phyloP scores from a whole-genome alignment of 78 protist genomes.

The Ministeria vibrans region DNA sequence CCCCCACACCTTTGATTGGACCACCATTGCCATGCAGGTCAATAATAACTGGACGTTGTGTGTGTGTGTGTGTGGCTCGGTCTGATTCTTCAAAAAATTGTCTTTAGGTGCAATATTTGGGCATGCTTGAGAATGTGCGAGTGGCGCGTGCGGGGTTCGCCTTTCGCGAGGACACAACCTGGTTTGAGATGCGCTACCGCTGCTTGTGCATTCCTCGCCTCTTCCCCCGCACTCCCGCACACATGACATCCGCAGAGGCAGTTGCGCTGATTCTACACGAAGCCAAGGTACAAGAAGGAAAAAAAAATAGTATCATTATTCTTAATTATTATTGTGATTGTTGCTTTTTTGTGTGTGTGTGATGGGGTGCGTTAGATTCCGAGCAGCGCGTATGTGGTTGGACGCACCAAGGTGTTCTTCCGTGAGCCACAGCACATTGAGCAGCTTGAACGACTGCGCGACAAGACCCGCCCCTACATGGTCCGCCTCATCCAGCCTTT shows the following conservation, averaged over 20 bases:
- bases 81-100: too few relatives aligned
- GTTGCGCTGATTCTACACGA: background rate
- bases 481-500: slow-evolving; percentile 36
- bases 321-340: too few relatives aligned
- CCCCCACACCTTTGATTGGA: background rate
- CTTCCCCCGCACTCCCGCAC: too few relatives aligned
- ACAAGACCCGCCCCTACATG: slow-evolving; percentile 41
- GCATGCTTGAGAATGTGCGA: slow-evolving; percentile 34
- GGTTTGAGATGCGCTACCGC: slow-evolving; percentile 26
- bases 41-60: too few relatives aligned
- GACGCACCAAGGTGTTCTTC: slow-evolving; percentile 75
- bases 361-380: too few relatives aligned
- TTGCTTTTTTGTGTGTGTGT: too few relatives aligned
- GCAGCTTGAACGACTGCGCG: slow-evolving; percentile 56
- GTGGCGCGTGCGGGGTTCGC: slow-evolving; percentile 56
- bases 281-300: too few relatives aligned
- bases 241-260: background rate
- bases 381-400: slow-evolving; percentile 55
- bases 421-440: slow-evolving; percentile 55
- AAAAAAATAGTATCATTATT: too few relatives aligned
- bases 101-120: slow-evolving; percentile 36
- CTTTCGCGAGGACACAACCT: background rate
- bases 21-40: background rate
- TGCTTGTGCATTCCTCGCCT: too few relatives aligned
- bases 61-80: too few relatives aligned